phyloP scores from a whole-genome alignment of 1,139 yeast species.

The Yamadazyma buinensis region DNA sequence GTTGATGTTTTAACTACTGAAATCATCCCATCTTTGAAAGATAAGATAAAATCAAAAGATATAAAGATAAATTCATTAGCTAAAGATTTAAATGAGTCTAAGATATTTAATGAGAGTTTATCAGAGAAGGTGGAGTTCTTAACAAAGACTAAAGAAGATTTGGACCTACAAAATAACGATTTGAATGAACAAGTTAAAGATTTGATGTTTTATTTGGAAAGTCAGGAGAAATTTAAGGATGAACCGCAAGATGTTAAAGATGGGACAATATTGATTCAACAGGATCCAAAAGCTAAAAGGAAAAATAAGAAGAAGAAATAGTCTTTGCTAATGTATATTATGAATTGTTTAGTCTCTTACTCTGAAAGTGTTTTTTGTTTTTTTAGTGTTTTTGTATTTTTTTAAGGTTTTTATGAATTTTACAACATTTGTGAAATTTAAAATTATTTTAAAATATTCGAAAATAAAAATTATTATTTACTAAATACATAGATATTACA shows the following conservation, averaged over 20 bases:
- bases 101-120: slow-evolving; percentile 52
- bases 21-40: slow-evolving; percentile 31
- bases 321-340: too few species aligned
- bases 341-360: too few species aligned
- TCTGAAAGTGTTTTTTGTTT: too few species aligned
- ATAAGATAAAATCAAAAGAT: slow-evolving; percentile 28
- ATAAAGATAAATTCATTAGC: slow-evolving; percentile 27
- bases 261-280: slow-evolving; percentile 56
- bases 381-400: too few species aligned
- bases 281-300: slow-evolving; percentile 16
- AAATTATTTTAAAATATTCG: too few species aligned
- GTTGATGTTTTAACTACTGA: slow-evolving; percentile 21
- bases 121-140: slow-evolving; percentile 54
- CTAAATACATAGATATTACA: too few species aligned
- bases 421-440: too few species aligned
- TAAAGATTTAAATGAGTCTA: slow-evolving; percentile 28
- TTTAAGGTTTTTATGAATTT: too few species aligned
- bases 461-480: too few species aligned
- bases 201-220: slow-evolving; percentile 75
- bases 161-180: slow-evolving; percentile 43
- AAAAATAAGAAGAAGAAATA: slow-evolving; percentile 18
- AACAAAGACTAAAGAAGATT: slow-evolving; percentile 21
- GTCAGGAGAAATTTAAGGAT: slow-evolving; percentile 66
- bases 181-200: slow-evolving; percentile 72
- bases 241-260: slow-evolving; percentile 69